phyloP scores from a whole-genome alignment of 2,329 filamentous ascomycete species.

The Purpureocillium lavendulum region DNA sequence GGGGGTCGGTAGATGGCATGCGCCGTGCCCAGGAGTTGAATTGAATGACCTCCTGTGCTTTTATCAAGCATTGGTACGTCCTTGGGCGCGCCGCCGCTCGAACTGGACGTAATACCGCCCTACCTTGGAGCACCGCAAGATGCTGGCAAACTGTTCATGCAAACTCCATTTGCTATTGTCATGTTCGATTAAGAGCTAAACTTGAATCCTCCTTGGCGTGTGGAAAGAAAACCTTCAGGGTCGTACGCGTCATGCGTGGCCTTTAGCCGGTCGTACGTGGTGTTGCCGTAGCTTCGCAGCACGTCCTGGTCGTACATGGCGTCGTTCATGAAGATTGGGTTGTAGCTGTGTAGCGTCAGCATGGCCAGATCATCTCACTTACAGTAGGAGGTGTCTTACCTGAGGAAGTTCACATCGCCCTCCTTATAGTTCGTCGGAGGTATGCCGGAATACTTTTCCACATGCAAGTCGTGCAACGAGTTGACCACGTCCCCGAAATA shows the following conservation, averaged over 20 bases:
- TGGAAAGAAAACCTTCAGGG: conserved; percentile 6
- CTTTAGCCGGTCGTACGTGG: conserved; percentile 7
- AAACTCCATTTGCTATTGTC: background rate
- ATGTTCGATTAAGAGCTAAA: background rate
- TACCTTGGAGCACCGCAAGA: too few species aligned
- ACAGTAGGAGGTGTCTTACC: conserved; percentile 3
- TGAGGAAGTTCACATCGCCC: conserved; percentile 9
- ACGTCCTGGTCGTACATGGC: conserved; percentile 9
- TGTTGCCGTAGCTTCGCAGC: conserved; percentile 10
- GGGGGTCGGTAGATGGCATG: too few species aligned
- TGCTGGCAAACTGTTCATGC: too few species aligned
- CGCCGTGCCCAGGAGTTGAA: too few species aligned
- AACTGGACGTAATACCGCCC: too few species aligned
- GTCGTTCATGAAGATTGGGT: conserved; percentile 16
- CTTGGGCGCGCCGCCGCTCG: too few species aligned
- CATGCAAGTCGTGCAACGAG: conserved; percentile 8
- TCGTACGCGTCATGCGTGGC: conserved; percentile 8
- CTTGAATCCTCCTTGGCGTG: conserved; percentile 6
- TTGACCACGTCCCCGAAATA: conserved; percentile 7
- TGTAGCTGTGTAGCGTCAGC: conserved; percentile 7
- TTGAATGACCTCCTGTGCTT: too few species aligned
- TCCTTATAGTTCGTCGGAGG: conserved; percentile 12
- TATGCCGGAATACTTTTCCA: conserved; percentile 8
- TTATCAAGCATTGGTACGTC: too few species aligned
- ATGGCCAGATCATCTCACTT: background rate